phyloP scores from a whole-genome alignment of 2,329 filamentous ascomycete species.

The Colletotrichum eremochloae region DNA sequence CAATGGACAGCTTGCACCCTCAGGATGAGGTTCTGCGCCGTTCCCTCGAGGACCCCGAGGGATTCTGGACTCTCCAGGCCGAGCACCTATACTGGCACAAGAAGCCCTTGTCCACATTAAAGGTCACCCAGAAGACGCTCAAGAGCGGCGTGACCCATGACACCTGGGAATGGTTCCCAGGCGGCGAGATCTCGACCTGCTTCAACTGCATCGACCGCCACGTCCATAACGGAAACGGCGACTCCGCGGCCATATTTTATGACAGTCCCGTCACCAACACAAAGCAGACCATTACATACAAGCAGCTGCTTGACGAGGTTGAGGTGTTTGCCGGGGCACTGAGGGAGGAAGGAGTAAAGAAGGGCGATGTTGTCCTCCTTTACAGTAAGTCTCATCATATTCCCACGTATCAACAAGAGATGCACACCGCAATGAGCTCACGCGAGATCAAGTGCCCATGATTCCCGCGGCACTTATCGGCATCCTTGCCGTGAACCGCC shows the following conservation, averaged over 20 bases:
- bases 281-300: slow-evolving; percentile 82
- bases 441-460: slow-evolving; percentile 82
- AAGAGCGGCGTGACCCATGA: slow-evolving; percentile 73
- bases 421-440: neutral
- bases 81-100: slow-evolving; percentile 85
- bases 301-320: slow-evolving; percentile 81
- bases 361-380: slow-evolving; percentile 88
- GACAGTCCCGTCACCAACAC: slow-evolving; percentile 86
- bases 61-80: slow-evolving; percentile 83
- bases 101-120: slow-evolving; percentile 74
- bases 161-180: slow-evolving; percentile 92
- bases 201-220: slow-evolving; percentile 95
- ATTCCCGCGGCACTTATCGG: slow-evolving; percentile 90
- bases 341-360: slow-evolving; percentile 83
- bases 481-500: slow-evolving; percentile 82
- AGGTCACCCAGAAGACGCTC: slow-evolving; percentile 72
- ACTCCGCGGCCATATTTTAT: slow-evolving; percentile 82
- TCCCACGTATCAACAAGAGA: neutral
- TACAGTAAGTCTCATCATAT: slow-evolving; percentile 74
- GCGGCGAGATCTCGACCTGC: slow-evolving; percentile 89
- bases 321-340: slow-evolving; percentile 86
- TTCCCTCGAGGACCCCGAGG: slow-evolving; percentile 77
- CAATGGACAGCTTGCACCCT: slow-evolving; percentile 50
- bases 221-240: slow-evolving; percentile 82
- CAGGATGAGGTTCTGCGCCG: slow-evolving; percentile 65